These are phyloP conservation scores for Pythium volutum DNA, from an alignment of 352 stramenopile genomes.

Conservation along the genomic window DNA sequence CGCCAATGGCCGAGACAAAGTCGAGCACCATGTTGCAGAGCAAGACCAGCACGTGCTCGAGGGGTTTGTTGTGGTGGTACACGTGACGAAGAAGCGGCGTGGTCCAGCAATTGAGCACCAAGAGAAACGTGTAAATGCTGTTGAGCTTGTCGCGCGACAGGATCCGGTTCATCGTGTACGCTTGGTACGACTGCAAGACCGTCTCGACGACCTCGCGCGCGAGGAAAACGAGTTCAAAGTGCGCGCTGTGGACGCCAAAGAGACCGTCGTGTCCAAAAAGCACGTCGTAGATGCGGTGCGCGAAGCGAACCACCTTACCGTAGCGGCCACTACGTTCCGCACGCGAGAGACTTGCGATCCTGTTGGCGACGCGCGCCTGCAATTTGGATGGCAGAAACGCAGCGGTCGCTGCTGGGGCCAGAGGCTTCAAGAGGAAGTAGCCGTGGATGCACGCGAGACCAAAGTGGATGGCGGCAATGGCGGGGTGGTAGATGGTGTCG, in stretches of 20 bases:
- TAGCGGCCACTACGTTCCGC: no score
- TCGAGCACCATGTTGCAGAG: background rate
- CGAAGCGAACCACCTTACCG: no score
- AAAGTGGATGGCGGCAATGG: background rate
- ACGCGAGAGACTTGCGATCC: no score
- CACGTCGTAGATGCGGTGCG: no score
- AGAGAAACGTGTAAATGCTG: background rate
- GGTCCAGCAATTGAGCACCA: background rate
- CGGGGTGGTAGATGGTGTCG: background rate
- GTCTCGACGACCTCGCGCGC: background rate
- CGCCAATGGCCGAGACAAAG: conserved; percentile 6
- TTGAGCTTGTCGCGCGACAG: background rate
- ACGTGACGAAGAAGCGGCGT: background rate
- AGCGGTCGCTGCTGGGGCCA: background rate
- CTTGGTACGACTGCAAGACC: background rate
- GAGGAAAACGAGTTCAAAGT: background rate
- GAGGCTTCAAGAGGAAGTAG: background rate
- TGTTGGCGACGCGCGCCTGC: no score
- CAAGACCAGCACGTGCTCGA: background rate
- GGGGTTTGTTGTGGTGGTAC: background rate
- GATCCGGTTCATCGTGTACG: background rate
- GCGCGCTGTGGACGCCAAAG: background rate
- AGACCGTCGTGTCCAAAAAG: background rate
- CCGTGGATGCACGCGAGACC: background rate
- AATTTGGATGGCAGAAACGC: background rate